A percentile compares a stretch with the other conserved stretches of the same genome.
These are phyloP conservation scores for Candida tunisiensis DNA, from an alignment of 1,139 yeast genomes.

Conservation along the genomic window DNA sequence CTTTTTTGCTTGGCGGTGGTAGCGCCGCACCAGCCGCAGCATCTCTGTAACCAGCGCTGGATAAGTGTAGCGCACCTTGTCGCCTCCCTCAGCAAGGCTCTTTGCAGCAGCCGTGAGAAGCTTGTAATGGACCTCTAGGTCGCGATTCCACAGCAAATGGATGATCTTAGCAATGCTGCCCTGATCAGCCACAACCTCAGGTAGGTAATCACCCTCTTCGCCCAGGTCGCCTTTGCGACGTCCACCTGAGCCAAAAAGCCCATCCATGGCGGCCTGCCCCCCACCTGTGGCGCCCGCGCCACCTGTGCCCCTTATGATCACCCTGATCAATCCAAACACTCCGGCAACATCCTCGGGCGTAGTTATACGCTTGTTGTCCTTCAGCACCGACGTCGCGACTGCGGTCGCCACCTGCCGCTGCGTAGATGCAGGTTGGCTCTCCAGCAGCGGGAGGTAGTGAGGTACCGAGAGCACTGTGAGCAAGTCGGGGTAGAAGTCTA, in stretches of 20 bases:
- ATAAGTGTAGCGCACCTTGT: slow-evolving; percentile 44
- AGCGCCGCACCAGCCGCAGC: slow-evolving; percentile 40
- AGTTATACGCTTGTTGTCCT: slow-evolving; percentile 10
- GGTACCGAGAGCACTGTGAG: slow-evolving; percentile 20
- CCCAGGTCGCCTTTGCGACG: slow-evolving; percentile 7
- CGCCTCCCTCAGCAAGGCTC: slow-evolving; percentile 35
- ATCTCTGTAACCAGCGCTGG: slow-evolving; percentile 56
- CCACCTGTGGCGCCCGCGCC: no score
- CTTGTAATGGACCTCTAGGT: slow-evolving; percentile 35
- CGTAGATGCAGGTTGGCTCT: slow-evolving; percentile 19
- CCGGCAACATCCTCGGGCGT: slow-evolving; percentile 19
- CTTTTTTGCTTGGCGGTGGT: slow-evolving; percentile 10
- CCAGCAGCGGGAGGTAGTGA: slow-evolving; percentile 18
- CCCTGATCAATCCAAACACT: slow-evolving; percentile 21
- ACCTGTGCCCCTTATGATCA: slow-evolving; percentile 15
- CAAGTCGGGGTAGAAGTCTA: slow-evolving; percentile 23
- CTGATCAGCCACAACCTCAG: slow-evolving; percentile 36
- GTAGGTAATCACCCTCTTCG: slow-evolving; percentile 11
- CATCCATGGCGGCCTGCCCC: no score
- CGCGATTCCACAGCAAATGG: slow-evolving; percentile 36
- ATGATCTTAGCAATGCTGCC: slow-evolving; percentile 57
- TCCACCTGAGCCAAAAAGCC: no score
- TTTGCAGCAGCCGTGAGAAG: slow-evolving; percentile 41
- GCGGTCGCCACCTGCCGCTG: slow-evolving; percentile 20
- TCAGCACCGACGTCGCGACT: slow-evolving; percentile 18